Conservation (phyloP, 1,284 basidiomycete species). For the Flammula alnicola region DNA sequence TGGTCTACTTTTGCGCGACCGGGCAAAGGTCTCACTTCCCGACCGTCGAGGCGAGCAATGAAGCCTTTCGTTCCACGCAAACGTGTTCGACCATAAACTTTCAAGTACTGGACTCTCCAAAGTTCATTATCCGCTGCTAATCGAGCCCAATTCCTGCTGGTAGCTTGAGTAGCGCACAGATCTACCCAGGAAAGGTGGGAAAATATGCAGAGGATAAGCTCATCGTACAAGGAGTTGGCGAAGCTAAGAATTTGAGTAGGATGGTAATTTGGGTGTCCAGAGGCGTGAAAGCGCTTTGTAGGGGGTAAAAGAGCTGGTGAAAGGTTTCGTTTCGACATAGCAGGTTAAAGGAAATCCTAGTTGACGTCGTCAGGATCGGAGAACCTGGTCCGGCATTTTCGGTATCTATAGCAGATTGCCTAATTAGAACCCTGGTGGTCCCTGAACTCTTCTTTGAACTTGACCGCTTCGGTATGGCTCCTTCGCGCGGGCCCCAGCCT, state of each 20-base stretch:
- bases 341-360: conserved; percentile 13
- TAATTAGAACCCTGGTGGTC: conserved; percentile 2
- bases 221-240: conserved; percentile 69
- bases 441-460: conserved; percentile 6
- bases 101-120: conserved; percentile 54
- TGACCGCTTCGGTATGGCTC: conserved; percentile 51
- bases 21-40: conserved; percentile 64
- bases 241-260: conserved; percentile 42
- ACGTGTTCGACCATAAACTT: conserved; percentile 65
- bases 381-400: conserved; percentile 9
- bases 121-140: conserved; percentile 59
- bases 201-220: conserved; percentile 75
- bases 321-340: conserved; percentile 60
- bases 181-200: conserved; percentile 68
- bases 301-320: conserved; percentile 56
- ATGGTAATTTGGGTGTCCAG: conserved; percentile 4
- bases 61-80: conserved; percentile 70
- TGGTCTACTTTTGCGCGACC: conserved; percentile 43
- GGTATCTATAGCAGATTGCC: too few relatives aligned
- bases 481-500: conserved; percentile 62
- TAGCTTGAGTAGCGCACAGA: conserved; percentile 67
- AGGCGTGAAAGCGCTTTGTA: conserved; percentile 57
- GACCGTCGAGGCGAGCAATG: conserved; percentile 55
- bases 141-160: conserved; percentile 68
- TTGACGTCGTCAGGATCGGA: background rate